These are phyloP conservation scores for Abortiporus biennis DNA, from an alignment of 1,284 basidiomycete species.

Conservation along the genomic window DNA sequence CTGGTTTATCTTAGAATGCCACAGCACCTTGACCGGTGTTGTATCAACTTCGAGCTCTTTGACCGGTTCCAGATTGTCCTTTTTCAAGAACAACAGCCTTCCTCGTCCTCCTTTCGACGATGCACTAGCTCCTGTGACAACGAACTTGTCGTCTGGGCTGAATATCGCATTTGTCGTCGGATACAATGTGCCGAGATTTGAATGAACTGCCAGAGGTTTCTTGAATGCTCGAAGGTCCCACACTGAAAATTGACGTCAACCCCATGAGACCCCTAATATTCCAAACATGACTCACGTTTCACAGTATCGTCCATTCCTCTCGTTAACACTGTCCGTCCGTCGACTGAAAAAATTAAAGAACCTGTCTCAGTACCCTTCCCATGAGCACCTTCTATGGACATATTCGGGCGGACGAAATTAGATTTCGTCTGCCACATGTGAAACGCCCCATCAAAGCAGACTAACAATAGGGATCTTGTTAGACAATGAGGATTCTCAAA, in stretches of 20 bases:
- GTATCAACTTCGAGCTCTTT: constrained; percentile 61
- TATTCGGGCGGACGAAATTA: constrained; percentile 87
- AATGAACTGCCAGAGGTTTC: constrained; percentile 70
- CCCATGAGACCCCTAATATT: too few species aligned
- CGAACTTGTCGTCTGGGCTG: constrained; percentile 83
- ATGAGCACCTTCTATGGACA: constrained; percentile 84
- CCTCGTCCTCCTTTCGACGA: constrained; percentile 63
- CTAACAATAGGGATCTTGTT: constrained; percentile 1
- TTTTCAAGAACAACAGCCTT: constrained; percentile 67
- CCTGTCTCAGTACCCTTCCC: constrained; percentile 78
- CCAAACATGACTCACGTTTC: constrained; percentile 81
- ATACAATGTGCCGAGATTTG: constrained; percentile 73
- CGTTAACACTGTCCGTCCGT: constrained; percentile 77
- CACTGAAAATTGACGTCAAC: constrained; percentile 41
- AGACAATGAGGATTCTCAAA: constrained; percentile 1
- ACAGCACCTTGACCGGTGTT: constrained; percentile 83
- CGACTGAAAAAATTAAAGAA: constrained; percentile 78
- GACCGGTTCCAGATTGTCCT: constrained; percentile 62
- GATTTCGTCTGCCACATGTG: constrained; percentile 92
- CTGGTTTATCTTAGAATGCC: constrained; percentile 99
- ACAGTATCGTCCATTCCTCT: constrained; percentile 92
- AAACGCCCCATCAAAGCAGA: constrained; percentile 87
- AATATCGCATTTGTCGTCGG: constrained; percentile 90
- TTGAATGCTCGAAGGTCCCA: constrained; percentile 92
- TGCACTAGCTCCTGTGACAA: constrained; percentile 78